These are phyloP conservation scores for Clohesyomyces aquaticus DNA, from an alignment of 495 filamentous ascomycete species.

Conservation along the genomic window DNA sequence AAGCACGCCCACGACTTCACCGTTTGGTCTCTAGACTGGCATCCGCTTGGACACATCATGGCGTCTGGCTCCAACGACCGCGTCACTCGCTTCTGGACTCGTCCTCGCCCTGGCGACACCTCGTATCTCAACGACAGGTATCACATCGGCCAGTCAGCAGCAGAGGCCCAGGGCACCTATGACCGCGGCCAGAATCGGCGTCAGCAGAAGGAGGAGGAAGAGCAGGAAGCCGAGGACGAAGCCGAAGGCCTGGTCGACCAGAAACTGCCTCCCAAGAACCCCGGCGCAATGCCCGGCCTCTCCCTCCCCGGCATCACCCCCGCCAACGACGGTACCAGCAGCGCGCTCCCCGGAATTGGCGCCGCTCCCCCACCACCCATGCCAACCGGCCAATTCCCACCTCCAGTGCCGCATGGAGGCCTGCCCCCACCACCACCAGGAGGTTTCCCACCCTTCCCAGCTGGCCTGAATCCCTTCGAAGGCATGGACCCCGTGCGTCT, in stretches of 20 bases:
- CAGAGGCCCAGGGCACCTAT: slow-evolving; percentile 91
- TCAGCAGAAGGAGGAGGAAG: slow-evolving; percentile 87
- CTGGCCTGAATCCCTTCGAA: slow-evolving; percentile 15
- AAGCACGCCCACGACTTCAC: slow-evolving; percentile 88
- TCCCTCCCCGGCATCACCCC: slow-evolving; percentile 51
- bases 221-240: slow-evolving; percentile 90
- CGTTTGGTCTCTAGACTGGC: slow-evolving; percentile 97
- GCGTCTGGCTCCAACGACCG: slow-evolving; percentile 99
- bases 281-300: slow-evolving; percentile 54
- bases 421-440: slow-evolving; percentile 51
- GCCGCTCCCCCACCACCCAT: slow-evolving; percentile 51
- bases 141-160: slow-evolving; percentile 91
- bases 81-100: slow-evolving; percentile 94
- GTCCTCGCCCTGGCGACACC: slow-evolving; percentile 81
- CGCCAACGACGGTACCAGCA: slow-evolving; percentile 49
- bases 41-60: slow-evolving; percentile 92
- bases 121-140: slow-evolving; percentile 85
- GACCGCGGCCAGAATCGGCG: slow-evolving; percentile 76
- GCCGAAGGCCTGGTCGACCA: slow-evolving; percentile 93
- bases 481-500: slow-evolving; percentile 63
- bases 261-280: slow-evolving; percentile 66
- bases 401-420: slow-evolving; percentile 42
- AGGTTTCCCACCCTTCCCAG: slow-evolving; percentile 25
- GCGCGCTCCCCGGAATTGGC: slow-evolving; percentile 58
- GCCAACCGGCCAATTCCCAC: slow-evolving; percentile 53